phyloP scores from a whole-genome alignment of 2,329 filamentous ascomycete genomes.

The Neofusicoccum parvum region DNA sequence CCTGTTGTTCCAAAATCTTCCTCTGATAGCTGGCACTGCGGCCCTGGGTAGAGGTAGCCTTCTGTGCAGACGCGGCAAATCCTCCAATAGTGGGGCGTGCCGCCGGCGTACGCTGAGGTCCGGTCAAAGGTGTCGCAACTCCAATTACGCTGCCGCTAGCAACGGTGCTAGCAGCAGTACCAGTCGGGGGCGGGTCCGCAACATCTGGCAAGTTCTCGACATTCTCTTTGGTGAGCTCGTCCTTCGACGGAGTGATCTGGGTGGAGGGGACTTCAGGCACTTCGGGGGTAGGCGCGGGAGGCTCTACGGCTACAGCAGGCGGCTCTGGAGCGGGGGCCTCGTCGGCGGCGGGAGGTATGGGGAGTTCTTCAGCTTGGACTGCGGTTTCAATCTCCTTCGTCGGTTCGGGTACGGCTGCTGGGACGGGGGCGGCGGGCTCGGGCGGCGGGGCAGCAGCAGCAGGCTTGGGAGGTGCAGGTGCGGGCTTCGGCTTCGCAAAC shows the following conservation, averaged over 20 bases:
- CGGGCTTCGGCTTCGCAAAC: conserved; percentile 51
- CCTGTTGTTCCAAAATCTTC: conserved; percentile 89
- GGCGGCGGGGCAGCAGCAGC: conserved; percentile 38
- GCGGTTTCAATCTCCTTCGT: conserved; percentile 40
- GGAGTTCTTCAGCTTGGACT: conserved; percentile 44
- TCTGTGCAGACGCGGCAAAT: conserved; percentile 78
- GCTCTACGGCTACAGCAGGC: conserved; percentile 27
- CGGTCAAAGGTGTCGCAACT: conserved; percentile 63
- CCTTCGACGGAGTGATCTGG: conserved; percentile 68
- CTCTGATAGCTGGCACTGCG: conserved; percentile 82
- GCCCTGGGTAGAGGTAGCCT: conserved; percentile 65
- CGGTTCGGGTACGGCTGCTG: conserved; percentile 36
- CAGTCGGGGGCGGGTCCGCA: conserved; percentile 74
- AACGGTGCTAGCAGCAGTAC: conserved; percentile 84
- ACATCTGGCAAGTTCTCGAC: conserved; percentile 86
- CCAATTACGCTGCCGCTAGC: conserved; percentile 65
- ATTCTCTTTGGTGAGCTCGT: conserved; percentile 87
- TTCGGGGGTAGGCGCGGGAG: conserved; percentile 35
- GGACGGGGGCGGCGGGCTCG: conserved; percentile 39
- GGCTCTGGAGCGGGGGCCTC: conserved; percentile 34
- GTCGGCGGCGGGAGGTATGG: conserved; percentile 39
- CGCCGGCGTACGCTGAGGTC: conserved; percentile 52
- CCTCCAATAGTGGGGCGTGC: conserved; percentile 68
- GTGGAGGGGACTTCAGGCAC: conserved; percentile 43
- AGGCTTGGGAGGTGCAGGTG: conserved; percentile 49